Conservation (phyloP, 441 rosid species). For the Omphalea diandra region DNA sequence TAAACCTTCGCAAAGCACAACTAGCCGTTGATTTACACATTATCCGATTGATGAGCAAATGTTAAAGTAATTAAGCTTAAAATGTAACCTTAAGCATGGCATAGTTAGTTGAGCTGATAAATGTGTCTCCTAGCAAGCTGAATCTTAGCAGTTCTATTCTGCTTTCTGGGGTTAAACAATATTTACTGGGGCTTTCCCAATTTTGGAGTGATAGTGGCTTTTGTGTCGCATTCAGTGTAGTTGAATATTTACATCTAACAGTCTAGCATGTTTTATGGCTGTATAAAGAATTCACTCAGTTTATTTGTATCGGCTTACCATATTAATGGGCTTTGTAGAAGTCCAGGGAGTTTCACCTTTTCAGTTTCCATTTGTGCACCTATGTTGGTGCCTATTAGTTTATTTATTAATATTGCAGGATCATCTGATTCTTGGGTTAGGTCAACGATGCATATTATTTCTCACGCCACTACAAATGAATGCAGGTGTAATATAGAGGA, state of each 20-base stretch:
- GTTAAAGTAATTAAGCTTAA: not conserved
- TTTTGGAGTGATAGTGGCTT: not conserved
- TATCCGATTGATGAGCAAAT: not conserved
- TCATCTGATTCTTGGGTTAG: not conserved
- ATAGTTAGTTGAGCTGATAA: not conserved
- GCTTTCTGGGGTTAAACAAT: too few species aligned
- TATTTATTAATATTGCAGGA: too few species aligned
- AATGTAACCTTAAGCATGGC: not conserved
- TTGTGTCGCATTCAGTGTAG: not conserved
- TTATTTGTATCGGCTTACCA: too few species aligned
- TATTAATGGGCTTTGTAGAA: not conserved
- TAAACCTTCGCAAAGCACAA: not conserved
- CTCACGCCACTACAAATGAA: constrained; percentile 13
- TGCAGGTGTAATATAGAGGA: constrained; percentile 76
- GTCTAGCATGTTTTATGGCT: too few species aligned
- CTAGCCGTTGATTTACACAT: not conserved
- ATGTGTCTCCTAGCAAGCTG: not conserved
- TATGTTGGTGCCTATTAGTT: too few species aligned
- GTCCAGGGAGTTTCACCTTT: too few species aligned
- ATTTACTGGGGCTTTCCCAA: too few species aligned
- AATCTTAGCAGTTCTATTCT: not conserved
- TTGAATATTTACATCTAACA: not conserved
- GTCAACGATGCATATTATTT: not conserved
- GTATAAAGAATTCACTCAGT: too few species aligned
- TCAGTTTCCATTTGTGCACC: too few species aligned